Conservation (phyloP, 2,329 filamentous ascomycete genomes). For the Myriosclerotinia duriaeana region DNA sequence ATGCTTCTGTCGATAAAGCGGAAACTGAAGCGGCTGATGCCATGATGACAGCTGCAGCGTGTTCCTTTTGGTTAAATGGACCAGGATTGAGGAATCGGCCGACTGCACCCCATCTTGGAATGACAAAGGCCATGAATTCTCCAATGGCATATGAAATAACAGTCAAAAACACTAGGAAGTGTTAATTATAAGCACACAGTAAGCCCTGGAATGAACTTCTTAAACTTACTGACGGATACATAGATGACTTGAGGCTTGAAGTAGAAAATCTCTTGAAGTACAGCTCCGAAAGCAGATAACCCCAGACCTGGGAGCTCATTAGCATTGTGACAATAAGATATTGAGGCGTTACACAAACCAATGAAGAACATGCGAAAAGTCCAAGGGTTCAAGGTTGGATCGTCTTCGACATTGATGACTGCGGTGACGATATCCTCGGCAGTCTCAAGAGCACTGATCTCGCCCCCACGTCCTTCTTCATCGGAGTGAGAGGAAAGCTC, state of each 20-base stretch:
- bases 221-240: constrained; percentile 42
- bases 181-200: background rate
- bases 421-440: constrained; percentile 25
- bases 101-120: constrained; percentile 40
- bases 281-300: constrained; percentile 43
- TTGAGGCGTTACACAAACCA: constrained; percentile 32
- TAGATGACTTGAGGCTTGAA: constrained; percentile 50
- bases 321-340: background rate
- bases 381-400: constrained; percentile 35
- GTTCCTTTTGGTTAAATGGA: constrained; percentile 69
- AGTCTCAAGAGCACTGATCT: constrained; percentile 20
- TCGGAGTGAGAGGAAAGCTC: constrained; percentile 6
- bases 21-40: constrained; percentile 20
- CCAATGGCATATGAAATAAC: constrained; percentile 46
- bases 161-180: constrained; percentile 43
- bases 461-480: constrained; percentile 20
- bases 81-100: constrained; percentile 61
- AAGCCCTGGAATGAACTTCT: background rate
- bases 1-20: constrained; percentile 69
- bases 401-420: constrained; percentile 29
- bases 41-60: constrained; percentile 64
- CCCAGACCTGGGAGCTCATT: constrained; percentile 36
- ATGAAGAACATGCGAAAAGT: constrained; percentile 45
- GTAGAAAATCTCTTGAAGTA: constrained; percentile 48
- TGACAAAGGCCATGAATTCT: constrained; percentile 42